Evolutionary conservation across 306 rosid species (phyloP).

Genomic region (Gleditsia sinensis): DNA sequence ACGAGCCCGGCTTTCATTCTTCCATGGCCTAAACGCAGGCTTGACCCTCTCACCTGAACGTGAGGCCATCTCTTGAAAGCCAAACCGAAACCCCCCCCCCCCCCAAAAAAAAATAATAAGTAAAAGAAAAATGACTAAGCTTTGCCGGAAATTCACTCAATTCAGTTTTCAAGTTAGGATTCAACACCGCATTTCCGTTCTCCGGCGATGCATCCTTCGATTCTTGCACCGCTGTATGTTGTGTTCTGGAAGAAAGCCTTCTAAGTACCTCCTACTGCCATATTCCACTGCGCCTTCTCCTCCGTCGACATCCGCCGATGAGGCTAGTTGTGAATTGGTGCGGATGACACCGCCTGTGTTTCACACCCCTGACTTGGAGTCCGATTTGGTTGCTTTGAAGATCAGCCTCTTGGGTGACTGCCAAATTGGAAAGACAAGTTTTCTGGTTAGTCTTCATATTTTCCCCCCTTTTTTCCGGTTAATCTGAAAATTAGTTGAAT

Average conservation of each 20-base stretch:
- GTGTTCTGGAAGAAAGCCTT: constrained; percentile 58
- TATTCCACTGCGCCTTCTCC: constrained; percentile 32
- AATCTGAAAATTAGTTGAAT: no score
- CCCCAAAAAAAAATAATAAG: not conserved
- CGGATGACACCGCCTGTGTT: not conserved
- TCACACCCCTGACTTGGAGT: constrained; percentile 49
- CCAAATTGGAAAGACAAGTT: constrained; percentile 89
- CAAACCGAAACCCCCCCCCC: no score
- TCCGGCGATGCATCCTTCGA: constrained; percentile 64
- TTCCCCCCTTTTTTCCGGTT: no score
- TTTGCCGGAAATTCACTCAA: constrained; percentile 24
- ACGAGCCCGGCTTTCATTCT: not conserved
- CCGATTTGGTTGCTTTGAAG: constrained; percentile 84
- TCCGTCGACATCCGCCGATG: not conserved
- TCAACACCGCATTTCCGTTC: constrained; percentile 48
- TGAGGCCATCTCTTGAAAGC: not conserved
- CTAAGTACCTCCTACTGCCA: constrained; percentile 52
- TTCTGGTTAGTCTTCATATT: constrained; percentile 52
- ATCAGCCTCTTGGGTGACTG: constrained; percentile 84
- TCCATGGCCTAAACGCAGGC: constrained; percentile 5
- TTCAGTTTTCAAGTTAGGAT: constrained; percentile 42
- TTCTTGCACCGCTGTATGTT: constrained; percentile 49
- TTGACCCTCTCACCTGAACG: not conserved
- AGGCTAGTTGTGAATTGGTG: not conserved
- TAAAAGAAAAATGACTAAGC: constrained; percentile 29